Base-by-base conservation (phyloP, 768 basidiomycete species). In the Pisolithus microcarpus region DNA sequence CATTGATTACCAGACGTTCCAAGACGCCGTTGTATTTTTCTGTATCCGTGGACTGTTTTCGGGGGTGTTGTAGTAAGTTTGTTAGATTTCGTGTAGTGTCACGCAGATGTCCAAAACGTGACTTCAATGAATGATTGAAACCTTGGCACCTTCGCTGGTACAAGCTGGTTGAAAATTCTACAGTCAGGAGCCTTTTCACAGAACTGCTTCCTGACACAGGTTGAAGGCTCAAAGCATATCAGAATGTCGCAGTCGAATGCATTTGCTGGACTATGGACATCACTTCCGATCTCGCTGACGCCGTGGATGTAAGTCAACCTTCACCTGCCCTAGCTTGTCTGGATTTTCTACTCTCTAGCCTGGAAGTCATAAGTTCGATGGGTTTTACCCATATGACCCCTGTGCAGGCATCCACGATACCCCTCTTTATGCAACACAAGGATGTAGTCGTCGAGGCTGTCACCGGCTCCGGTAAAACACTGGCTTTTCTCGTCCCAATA, bases 401-500 rank as follows among this genome's bases (percentile, higher is more conserved):
- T 1, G 96, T 99, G 1, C 96, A 99, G 64, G 92, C 93, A 0
- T 87, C 89, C 9, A 89, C 91, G 0, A 97, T 99, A 51, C 96
- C 96, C 0, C 77, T 98, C 38, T 97, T 98, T 65, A 89, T 96
- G 86, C 85, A 85, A 59, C 82, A 97, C 69, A 96, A 98, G 69
- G 96, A 99, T 61, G 93, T 98, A 31, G 92, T 98, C 1, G 96
- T 98, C 2, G 96, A 99, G 70, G 96, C 96, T 1, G 94, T 99
- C 0, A 99, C 96, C n/a, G 96, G 96, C 8, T 97, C 94, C 0
- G 96, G 96, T 31, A 99, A 99, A 69, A 98, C 96, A 0, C 74
- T 99, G 11, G 87, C 94, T 0, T 99, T 97, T 66, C 91, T 95
- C 7, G 79, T 99, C 38, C 96, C 96, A 1, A 79, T 93, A 11